Percentiles rank a stretch among this genome's conserved stretches.
Conservation (phyloP, 495 filamentous ascomycete genomes). For the Hypoxylon rickii region DNA sequence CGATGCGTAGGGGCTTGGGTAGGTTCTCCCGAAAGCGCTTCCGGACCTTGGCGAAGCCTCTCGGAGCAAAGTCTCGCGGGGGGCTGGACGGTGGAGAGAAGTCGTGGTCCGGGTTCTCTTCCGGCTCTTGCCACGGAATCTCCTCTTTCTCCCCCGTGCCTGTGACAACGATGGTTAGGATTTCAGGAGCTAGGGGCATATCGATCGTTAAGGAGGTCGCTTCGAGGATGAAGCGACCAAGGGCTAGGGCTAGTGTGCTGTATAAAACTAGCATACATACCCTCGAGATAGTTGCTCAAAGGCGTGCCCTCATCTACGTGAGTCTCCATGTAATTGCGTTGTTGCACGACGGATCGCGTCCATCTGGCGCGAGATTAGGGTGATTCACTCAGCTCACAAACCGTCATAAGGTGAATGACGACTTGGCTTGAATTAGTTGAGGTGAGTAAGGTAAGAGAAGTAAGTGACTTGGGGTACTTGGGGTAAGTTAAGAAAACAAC, state of each 20-base stretch:
- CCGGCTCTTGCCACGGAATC: conserved; percentile 44
- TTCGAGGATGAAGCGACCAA: conserved; percentile 1
- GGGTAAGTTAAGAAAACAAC: conserved; percentile 6
- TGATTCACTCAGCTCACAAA: conserved; percentile 18
- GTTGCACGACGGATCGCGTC: conserved; percentile 41
- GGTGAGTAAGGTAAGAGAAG: conserved; percentile 8
- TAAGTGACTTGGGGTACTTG: neutral
- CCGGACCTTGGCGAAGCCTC: conserved; percentile 68
- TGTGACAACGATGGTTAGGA: conserved; percentile 31
- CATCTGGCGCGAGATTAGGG: conserved; percentile 37
- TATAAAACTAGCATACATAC: conserved; percentile 53
- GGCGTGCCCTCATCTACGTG: conserved; percentile 89
- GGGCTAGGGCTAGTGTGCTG: neutral
- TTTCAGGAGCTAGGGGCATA: conserved; percentile 49
- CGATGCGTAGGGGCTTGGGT: conserved; percentile 63
- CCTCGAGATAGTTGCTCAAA: conserved; percentile 90
- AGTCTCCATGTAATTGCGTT: conserved; percentile 74
- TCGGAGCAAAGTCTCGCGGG: conserved; percentile 70
- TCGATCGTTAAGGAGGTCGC: conserved; percentile 39
- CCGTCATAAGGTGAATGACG: neutral
- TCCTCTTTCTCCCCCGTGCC: conserved; percentile 47
- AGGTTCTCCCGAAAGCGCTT: conserved; percentile 68
- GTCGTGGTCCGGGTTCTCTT: conserved; percentile 48
- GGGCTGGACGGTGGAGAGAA: conserved; percentile 53
- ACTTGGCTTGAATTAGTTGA: neutral